A percentile compares a stretch with the other conserved stretches of the same genome.
Evolutionary conservation across 2,329 filamentous ascomycete species (phyloP).

Genomic region (Balansia obtecta): DNA sequence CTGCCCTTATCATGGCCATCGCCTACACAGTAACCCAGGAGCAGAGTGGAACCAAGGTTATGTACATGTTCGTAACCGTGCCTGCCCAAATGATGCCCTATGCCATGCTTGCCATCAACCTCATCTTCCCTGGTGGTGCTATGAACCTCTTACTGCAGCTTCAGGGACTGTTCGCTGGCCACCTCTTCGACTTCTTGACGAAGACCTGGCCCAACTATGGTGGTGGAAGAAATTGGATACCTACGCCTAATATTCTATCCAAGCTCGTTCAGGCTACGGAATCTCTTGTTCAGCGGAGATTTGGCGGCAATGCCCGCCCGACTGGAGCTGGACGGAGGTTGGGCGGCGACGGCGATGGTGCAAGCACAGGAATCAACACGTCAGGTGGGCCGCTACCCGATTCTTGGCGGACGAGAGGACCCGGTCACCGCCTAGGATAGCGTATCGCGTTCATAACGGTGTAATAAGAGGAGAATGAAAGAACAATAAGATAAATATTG

Average conservation of each 20-base stretch:
- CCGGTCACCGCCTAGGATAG: slow-evolving; percentile 49
- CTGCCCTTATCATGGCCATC: slow-evolving; percentile 65
- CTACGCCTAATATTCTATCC: slow-evolving; percentile 61
- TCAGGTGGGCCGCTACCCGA: slow-evolving; percentile 43
- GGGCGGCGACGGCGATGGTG: slow-evolving; percentile 12
- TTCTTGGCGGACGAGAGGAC: slow-evolving; percentile 51
- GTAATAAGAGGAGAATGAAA: background rate
- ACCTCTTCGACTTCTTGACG: slow-evolving; percentile 82
- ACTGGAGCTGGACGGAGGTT: slow-evolving; percentile 17
- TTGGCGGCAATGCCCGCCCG: slow-evolving; percentile 43
- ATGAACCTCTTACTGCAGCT: slow-evolving; percentile 47
- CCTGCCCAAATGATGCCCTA: slow-evolving; percentile 72
- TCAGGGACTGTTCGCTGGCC: slow-evolving; percentile 75
- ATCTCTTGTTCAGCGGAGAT: slow-evolving; percentile 7
- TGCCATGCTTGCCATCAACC: slow-evolving; percentile 62
- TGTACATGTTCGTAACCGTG: slow-evolving; percentile 73
- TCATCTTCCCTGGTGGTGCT: slow-evolving; percentile 51
- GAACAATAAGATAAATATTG: background rate
- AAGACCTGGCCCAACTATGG: slow-evolving; percentile 83
- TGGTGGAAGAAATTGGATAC: slow-evolving; percentile 64
- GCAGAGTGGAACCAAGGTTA: slow-evolving; percentile 62
- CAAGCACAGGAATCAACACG: slow-evolving; percentile 24
- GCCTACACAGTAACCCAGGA: slow-evolving; percentile 79
- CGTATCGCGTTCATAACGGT: too few species aligned
- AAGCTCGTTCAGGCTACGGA: slow-evolving; percentile 44